These are phyloP conservation scores for Marasmius fiardii DNA, from an alignment of 1,284 basidiomycete species.

Conservation along the genomic window DNA sequence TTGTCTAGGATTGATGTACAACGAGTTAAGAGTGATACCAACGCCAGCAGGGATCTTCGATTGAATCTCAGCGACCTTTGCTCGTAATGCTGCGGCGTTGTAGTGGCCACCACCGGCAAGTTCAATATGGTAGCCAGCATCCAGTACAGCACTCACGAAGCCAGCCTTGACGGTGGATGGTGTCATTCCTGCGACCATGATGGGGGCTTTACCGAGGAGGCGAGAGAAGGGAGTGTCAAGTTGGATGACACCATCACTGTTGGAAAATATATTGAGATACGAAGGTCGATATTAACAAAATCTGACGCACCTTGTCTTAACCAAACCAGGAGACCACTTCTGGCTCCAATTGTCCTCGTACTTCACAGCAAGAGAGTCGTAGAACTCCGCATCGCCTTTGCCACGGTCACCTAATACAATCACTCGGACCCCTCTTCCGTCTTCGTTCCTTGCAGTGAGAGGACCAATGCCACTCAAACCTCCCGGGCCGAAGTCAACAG, in stretches of 20 bases:
- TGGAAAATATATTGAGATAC: slow-evolving; percentile 5
- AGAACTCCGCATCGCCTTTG: slow-evolving; percentile 84
- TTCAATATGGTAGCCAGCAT: slow-evolving; percentile 95
- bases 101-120: slow-evolving; percentile 98
- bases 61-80: slow-evolving; percentile 90
- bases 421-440: slow-evolving; percentile 90
- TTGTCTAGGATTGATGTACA: slow-evolving; percentile 98
- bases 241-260: slow-evolving; percentile 84
- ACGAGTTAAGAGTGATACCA: slow-evolving; percentile 90
- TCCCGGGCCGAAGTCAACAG: slow-evolving; percentile 95
- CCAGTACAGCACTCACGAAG: slow-evolving; percentile 88
- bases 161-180: slow-evolving; percentile 91
- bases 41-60: slow-evolving; percentile 79
- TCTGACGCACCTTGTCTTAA: slow-evolving; percentile 81
- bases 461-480: slow-evolving; percentile 92
- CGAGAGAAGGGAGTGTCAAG: slow-evolving; percentile 97
- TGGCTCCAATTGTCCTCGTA: slow-evolving; percentile 90
- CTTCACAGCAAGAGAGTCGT: slow-evolving; percentile 62
- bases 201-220: slow-evolving; percentile 90
- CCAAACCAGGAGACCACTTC: slow-evolving; percentile 81
- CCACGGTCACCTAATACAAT: slow-evolving; percentile 85
- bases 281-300: not conserved
- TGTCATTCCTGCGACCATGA: slow-evolving; percentile 99
- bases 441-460: slow-evolving; percentile 86
- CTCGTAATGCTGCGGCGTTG: slow-evolving; percentile 82